Evolutionary conservation across 2,329 filamentous ascomycete species (phyloP), one percentile per base, ranked within the genome.

Genomic region (Fusarium sp.): DNA sequence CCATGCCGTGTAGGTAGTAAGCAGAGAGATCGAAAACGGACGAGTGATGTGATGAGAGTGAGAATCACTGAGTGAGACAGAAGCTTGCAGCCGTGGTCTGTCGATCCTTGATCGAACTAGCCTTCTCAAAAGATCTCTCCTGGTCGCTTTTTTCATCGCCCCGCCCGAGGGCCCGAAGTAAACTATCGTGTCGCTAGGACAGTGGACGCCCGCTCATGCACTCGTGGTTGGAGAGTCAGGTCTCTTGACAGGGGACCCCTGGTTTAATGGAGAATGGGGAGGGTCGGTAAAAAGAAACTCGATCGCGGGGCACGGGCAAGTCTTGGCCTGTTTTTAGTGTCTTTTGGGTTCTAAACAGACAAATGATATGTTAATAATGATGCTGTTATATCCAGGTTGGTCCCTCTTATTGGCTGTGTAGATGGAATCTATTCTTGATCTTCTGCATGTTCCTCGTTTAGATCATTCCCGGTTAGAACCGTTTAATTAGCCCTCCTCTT

Each of bases 271-370:
- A 28, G 7, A 14, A 24, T 40, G 28, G 46, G 34, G 49, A 51
- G 38, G 31, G 26, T 52, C 50, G 57, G 43, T 36, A 19, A 19
- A 60, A 49, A 39, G 39, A 28, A 46, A 50, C 60, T 53, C 46
- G 60, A 65, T 65, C 60, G 62, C 42, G 62, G 62, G 53, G 42
- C 45, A 42, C 39, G 39, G 21, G 26, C 26, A 28, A 45, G 21
- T 46, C 34, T 61, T 54, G 59, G 45, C 28, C 46, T 43, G 28
- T 22, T 50, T 46, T 58, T 64, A 64, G 61, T 33, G 22, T 5
- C n/a, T 28, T 17, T 14, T 14, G 38, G n/a, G 36, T 22, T 19
- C 34, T 19, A 6, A n/a, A 22, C 5, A 46, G 17, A 21, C 22
- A 14, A 39, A 42, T n/a, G 21, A 24, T 15, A 3, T 60, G 40